Percentiles rank a stretch among this genome's conserved stretches.
phyloP scores from a whole-genome alignment of 805 yeast genomes.

The Wickerhamomyces pijperi region DNA sequence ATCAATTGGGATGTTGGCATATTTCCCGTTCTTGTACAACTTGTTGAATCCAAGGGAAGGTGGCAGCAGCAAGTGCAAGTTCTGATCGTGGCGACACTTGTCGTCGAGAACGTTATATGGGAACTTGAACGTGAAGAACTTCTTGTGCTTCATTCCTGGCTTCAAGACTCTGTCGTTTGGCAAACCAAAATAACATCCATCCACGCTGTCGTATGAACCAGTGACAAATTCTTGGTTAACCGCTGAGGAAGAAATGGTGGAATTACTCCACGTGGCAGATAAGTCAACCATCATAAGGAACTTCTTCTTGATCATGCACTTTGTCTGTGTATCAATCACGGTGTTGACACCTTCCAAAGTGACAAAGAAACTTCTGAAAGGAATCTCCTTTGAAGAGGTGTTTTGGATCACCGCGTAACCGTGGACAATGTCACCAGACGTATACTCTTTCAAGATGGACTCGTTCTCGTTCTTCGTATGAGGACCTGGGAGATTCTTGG shows the following conservation, averaged over 20 bases:
- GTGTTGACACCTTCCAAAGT: conserved; percentile 33
- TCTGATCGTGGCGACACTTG: conserved; percentile 35
- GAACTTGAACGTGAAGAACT: conserved; percentile 46
- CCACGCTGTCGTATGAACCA: conserved; percentile 27
- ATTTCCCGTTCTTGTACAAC: conserved; percentile 20
- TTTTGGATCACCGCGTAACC: conserved; percentile 47
- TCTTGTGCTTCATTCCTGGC: conserved; percentile 41
- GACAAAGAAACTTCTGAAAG: conserved; percentile 52
- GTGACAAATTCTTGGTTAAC: conserved; percentile 31
- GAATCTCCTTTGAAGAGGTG: conserved; percentile 32
- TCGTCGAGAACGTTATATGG: conserved; percentile 44
- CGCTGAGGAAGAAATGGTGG: conserved; percentile 39
- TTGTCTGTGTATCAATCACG: conserved; percentile 20
- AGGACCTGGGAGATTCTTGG: conserved; percentile 39
- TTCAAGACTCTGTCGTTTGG: conserved; percentile 35
- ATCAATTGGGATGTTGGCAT: conserved; percentile 21
- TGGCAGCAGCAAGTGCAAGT: conserved; percentile 26
- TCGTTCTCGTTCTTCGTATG: conserved; percentile 15
- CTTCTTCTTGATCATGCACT: conserved; percentile 30
- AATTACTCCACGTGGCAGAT: conserved; percentile 42
- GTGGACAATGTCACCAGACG: conserved; percentile 53
- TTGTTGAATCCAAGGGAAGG: conserved; percentile 30
- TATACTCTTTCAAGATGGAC: conserved; percentile 41
- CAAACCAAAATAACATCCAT: conserved; percentile 37
- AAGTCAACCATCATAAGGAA: conserved; percentile 51